Percentiles rank a stretch among this genome's conserved stretches.
Conservation (phyloP, 805 yeast genomes). For the Hanseniaspora nectarophila region DNA sequence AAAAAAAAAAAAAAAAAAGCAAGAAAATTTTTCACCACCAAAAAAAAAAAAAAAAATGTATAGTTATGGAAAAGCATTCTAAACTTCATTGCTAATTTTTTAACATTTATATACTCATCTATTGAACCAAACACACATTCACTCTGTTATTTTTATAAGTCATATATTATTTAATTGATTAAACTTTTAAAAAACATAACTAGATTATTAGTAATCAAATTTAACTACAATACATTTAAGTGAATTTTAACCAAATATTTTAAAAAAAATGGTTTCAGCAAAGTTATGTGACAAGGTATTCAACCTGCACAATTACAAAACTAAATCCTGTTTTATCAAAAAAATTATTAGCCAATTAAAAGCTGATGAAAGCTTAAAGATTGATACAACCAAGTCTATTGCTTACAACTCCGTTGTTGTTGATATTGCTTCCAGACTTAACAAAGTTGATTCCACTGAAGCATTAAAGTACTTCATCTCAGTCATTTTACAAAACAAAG, state of each 20-base stretch:
- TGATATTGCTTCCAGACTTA: neutral
- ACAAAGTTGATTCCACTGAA: neutral
- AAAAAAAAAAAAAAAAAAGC: slow-evolving; percentile 14
- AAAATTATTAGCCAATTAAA: neutral
- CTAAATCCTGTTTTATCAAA: slow-evolving; percentile 13
- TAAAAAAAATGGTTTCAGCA: neutral
- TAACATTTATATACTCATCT: too few relatives aligned
- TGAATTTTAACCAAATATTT: too few relatives aligned
- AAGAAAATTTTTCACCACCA: too few relatives aligned
- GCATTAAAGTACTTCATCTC: neutral
- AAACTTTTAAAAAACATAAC: neutral
- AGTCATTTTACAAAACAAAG: neutral
- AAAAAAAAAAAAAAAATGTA: neutral
- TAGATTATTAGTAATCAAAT: neutral
- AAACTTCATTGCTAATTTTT: too few relatives aligned
- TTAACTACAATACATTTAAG: too few relatives aligned
- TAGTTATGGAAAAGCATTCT: too few relatives aligned
- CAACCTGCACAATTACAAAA: slow-evolving; percentile 21
- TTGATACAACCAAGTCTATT: neutral
- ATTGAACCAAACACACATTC: neutral
- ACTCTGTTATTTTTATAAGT: too few relatives aligned
- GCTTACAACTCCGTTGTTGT: slow-evolving; percentile 1
- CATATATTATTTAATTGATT: too few relatives aligned
- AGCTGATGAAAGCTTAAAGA: neutral
- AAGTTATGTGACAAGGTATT: slow-evolving; percentile 18